Percentiles rank a stretch among this genome's conserved stretches.
Evolutionary conservation across 2,329 filamentous ascomycete species (phyloP).

Genomic region (Aureobasidium zeae): DNA sequence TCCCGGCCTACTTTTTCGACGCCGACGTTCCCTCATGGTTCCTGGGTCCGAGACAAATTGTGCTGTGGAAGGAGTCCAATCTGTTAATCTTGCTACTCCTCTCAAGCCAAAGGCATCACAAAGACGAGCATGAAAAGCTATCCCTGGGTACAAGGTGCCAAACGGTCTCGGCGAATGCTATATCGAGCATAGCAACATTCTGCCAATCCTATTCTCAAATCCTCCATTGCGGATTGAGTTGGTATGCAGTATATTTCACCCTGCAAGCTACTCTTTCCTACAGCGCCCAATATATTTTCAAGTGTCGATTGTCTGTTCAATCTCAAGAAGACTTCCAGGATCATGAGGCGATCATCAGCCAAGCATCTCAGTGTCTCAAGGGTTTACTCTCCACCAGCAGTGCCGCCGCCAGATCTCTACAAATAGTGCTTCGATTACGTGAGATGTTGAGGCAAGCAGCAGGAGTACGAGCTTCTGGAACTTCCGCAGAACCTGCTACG

Average conservation of each 20-base stretch:
- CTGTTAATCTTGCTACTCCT: slow-evolving; percentile 19
- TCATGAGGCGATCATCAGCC: not conserved
- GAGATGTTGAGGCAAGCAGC: slow-evolving; percentile 1
- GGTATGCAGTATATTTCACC: slow-evolving; percentile 21
- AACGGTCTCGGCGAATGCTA: slow-evolving; percentile 16
- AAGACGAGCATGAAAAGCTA: slow-evolving; percentile 17
- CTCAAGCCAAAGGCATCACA: slow-evolving; percentile 18
- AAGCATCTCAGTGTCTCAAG: slow-evolving; percentile 3
- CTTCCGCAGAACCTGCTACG: not conserved
- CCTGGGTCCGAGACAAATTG: slow-evolving; percentile 18
- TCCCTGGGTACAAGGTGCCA: slow-evolving; percentile 18
- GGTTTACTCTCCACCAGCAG: slow-evolving; percentile 1
- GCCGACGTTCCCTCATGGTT: slow-evolving; percentile 20
- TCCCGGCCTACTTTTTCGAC: slow-evolving; percentile 19
- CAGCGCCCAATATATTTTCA: slow-evolving; percentile 7
- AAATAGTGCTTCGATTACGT: slow-evolving; percentile 1
- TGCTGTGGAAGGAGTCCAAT: slow-evolving; percentile 22
- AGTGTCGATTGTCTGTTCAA: not conserved
- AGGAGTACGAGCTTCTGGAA: not conserved
- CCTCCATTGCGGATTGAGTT: slow-evolving; percentile 16
- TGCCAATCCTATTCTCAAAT: slow-evolving; percentile 16
- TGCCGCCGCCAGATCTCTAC: slow-evolving; percentile 1
- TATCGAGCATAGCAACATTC: slow-evolving; percentile 18
- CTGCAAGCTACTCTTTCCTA: slow-evolving; percentile 17
- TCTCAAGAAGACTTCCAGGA: slow-evolving; percentile 1